Percentiles rank a stretch among this genome's conserved stretches.
Evolutionary conservation across 176 grass and related monocot genomes (phyloP).

Genomic region (Aechmea fasciata): DNA sequence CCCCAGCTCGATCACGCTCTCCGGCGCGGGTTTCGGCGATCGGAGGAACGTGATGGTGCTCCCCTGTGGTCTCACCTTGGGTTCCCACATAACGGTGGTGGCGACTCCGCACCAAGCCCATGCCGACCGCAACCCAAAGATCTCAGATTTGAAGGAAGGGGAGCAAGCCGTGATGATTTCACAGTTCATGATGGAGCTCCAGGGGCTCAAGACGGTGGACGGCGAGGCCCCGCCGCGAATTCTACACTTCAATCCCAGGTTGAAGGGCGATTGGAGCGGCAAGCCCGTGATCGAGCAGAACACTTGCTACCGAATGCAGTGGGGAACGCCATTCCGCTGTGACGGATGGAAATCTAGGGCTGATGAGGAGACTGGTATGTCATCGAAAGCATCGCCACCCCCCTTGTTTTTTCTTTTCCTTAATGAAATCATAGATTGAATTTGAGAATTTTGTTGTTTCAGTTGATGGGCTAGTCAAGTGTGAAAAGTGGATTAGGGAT

Average conservation of each 20-base stretch:
- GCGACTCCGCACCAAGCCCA: constrained; percentile 40
- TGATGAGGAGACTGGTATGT: constrained; percentile 69
- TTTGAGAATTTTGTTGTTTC: constrained; percentile 19
- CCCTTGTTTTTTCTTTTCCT: too few species aligned
- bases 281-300: constrained; percentile 92
- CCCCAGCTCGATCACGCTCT: constrained; percentile 37
- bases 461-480: constrained; percentile 88
- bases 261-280: constrained; percentile 77
- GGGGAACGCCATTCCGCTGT: constrained; percentile 62
- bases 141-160: constrained; percentile 31
- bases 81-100: constrained; percentile 88
- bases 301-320: constrained; percentile 98
- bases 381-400: neutral
- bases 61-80: constrained; percentile 73
- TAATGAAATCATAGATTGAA: neutral
- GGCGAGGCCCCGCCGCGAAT: constrained; percentile 90
- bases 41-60: constrained; percentile 48
- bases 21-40: constrained; percentile 19
- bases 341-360: constrained; percentile 58
- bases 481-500: constrained; percentile 81
- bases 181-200: constrained; percentile 92
- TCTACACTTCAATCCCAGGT: constrained; percentile 87
- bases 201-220: constrained; percentile 73
- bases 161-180: constrained; percentile 67
- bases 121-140: constrained; percentile 51